These are phyloP conservation scores for Gnaphalium uliginosum DNA, from an alignment of 129 eudicot species.

Conservation along the genomic window DNA sequence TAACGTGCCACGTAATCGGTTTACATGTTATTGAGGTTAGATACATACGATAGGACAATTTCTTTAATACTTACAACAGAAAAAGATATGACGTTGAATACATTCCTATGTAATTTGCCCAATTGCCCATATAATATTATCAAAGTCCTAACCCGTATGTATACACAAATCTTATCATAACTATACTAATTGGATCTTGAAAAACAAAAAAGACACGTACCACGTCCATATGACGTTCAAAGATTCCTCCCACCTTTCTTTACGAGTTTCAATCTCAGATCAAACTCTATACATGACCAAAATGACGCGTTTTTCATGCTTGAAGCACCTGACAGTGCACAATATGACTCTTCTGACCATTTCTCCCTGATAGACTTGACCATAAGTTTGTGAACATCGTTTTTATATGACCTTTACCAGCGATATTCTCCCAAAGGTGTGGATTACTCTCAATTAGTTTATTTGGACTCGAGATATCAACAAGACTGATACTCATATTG, in stretches of 20 bases:
- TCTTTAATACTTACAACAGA: too few species aligned
- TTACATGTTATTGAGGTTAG: too few species aligned
- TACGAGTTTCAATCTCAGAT: too few species aligned
- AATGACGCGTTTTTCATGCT: slow-evolving; percentile 37
- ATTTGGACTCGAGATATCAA: slow-evolving; percentile 28
- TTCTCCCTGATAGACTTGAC: slow-evolving; percentile 68
- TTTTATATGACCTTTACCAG: slow-evolving; percentile 75
- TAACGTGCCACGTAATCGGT: too few species aligned
- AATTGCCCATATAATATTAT: not conserved
- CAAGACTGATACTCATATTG: slow-evolving; percentile 67
- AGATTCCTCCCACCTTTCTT: not conserved
- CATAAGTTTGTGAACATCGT: slow-evolving; percentile 59
- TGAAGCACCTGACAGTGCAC: slow-evolving; percentile 86
- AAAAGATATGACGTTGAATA: too few species aligned
- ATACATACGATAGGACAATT: too few species aligned
- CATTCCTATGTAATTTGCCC: too few species aligned
- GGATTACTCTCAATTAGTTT: slow-evolving; percentile 34
- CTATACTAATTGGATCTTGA: slow-evolving; percentile 16
- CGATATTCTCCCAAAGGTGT: slow-evolving; percentile 68
- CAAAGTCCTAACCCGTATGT: not conserved
- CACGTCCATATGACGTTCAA: slow-evolving; percentile 13
- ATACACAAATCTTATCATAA: slow-evolving; percentile 2
- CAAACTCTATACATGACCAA: too few species aligned
- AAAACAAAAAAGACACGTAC: slow-evolving; percentile 24
- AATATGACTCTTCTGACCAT: slow-evolving; percentile 65